phyloP scores from a whole-genome alignment of 805 yeast species.

The Candida jianshihensis region DNA sequence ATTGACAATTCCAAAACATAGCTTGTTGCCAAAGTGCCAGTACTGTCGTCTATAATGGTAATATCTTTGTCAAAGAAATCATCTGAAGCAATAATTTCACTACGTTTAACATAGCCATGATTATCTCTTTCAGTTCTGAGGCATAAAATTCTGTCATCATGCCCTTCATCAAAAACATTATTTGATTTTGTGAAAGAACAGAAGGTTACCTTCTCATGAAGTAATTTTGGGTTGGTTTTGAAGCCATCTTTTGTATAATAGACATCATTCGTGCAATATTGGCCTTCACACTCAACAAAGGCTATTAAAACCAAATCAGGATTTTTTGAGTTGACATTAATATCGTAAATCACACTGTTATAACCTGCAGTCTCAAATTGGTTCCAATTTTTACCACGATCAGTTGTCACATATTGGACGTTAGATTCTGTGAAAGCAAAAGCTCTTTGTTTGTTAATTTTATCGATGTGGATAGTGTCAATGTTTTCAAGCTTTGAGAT shows the following conservation, averaged over 20 bases:
- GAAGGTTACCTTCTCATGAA: slow-evolving; percentile 22
- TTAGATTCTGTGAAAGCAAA: slow-evolving; percentile 28
- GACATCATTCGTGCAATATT: slow-evolving; percentile 27
- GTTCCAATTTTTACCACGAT: slow-evolving; percentile 37
- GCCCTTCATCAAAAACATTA: slow-evolving; percentile 18
- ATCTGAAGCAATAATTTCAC: slow-evolving; percentile 26
- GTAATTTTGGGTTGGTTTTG: slow-evolving; percentile 22
- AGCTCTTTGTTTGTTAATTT: slow-evolving; percentile 31
- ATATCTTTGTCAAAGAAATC: slow-evolving; percentile 36
- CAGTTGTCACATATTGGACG: slow-evolving; percentile 31
- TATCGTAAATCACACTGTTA: slow-evolving; percentile 16
- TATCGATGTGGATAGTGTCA: slow-evolving; percentile 24
- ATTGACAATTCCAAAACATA: slow-evolving; percentile 26
- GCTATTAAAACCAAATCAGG: slow-evolving; percentile 32
- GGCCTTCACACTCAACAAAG: slow-evolving; percentile 18
- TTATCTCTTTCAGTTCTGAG: slow-evolving; percentile 36
- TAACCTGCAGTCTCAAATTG: slow-evolving; percentile 23
- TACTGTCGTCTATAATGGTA: slow-evolving; percentile 24
- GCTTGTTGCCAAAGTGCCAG: slow-evolving; percentile 23
- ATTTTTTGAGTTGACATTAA: slow-evolving; percentile 33
- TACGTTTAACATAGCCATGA: slow-evolving; percentile 27
- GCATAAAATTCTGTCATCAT: slow-evolving; percentile 30
- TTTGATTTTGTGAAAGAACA: slow-evolving; percentile 26
- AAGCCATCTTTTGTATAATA: slow-evolving; percentile 43
- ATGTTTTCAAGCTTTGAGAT: slow-evolving; percentile 27